Percentiles rank a stretch among this genome's conserved stretches.
phyloP scores from a whole-genome alignment of 495 filamentous ascomycete genomes.

The Annulohypoxylon bovei region DNA sequence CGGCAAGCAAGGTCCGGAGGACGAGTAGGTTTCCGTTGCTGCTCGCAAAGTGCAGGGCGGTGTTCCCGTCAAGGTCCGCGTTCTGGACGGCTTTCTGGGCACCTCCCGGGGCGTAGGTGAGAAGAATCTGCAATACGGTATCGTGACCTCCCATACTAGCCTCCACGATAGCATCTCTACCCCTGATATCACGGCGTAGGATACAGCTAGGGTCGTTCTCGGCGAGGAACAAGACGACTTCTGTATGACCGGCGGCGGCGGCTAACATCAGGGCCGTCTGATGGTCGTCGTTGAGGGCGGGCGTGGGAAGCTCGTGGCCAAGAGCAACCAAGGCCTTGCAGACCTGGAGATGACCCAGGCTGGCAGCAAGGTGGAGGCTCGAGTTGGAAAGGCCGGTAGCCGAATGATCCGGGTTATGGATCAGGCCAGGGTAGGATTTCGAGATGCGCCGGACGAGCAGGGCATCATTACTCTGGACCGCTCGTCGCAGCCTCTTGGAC shows the following conservation, averaged over 20 bases:
- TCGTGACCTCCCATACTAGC: constrained; percentile 66
- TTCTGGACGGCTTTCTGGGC: constrained; percentile 56
- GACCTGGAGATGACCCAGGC: constrained; percentile 71
- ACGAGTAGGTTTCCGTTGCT: constrained; percentile 76
- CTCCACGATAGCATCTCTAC: constrained; percentile 67
- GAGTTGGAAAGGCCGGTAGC: constrained; percentile 69
- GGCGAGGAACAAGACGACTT: constrained; percentile 68
- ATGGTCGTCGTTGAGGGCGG: constrained; percentile 74
- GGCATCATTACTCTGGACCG: constrained; percentile 76
- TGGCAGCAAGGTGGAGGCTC: constrained; percentile 77
- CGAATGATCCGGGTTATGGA: constrained; percentile 77
- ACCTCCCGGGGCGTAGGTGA: constrained; percentile 62
- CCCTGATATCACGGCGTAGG: constrained; percentile 63
- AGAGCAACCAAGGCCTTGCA: constrained; percentile 63
- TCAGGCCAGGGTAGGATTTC: constrained; percentile 68
- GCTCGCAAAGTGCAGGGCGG: constrained; percentile 76
- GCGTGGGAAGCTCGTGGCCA: constrained; percentile 66
- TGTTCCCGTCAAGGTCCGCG: constrained; percentile 75
- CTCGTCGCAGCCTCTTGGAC: constrained; percentile 72
- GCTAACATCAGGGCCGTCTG: constrained; percentile 78
- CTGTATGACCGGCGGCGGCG: constrained; percentile 64
- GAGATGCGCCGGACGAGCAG: constrained; percentile 78
- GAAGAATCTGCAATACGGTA: constrained; percentile 67
- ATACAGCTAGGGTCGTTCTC: constrained; percentile 55
- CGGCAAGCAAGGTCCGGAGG: constrained; percentile 73